Evolutionary conservation across 108 stramenopile genomes (phyloP).

Genomic region (Licmophora abbreviata): DNA sequence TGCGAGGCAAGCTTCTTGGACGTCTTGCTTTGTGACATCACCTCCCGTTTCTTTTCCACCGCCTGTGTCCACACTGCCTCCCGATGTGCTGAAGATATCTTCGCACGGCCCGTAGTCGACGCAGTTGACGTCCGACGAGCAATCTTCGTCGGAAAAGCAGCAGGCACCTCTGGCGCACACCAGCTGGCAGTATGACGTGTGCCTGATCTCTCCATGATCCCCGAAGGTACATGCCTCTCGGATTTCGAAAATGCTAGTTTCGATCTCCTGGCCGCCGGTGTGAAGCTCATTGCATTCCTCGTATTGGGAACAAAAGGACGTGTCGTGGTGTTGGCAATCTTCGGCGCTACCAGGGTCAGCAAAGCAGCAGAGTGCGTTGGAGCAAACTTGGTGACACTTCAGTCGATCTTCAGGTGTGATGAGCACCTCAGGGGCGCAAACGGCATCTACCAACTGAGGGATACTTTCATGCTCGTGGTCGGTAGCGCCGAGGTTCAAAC

Average conservation of each 20-base stretch:
- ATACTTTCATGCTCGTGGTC: conserved; percentile 3
- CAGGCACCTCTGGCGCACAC: conserved; percentile 14
- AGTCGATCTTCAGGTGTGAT: not conserved
- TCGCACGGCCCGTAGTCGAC: conserved; percentile 2
- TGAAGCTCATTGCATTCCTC: conserved; percentile 5
- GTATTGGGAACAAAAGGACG: conserved; percentile 1
- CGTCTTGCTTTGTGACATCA: too few relatives aligned
- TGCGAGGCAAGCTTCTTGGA: too few relatives aligned
- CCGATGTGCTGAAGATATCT: too few relatives aligned
- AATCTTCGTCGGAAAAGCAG: conserved; percentile 10
- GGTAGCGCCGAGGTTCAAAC: conserved; percentile 7
- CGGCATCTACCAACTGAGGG: not conserved
- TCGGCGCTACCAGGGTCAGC: not conserved
- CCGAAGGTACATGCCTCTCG: too few relatives aligned
- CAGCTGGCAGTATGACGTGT: conserved; percentile 1
- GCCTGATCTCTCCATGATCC: not conserved
- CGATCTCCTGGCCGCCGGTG: conserved; percentile 1
- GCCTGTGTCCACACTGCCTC: too few relatives aligned
- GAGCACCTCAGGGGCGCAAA: conserved; percentile 2
- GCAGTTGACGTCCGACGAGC: conserved; percentile 6
- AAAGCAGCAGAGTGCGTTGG: conserved; percentile 7
- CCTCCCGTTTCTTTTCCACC: too few relatives aligned
- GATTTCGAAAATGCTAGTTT: too few relatives aligned
- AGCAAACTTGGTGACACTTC: conserved; percentile 1
- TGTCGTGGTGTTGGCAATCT: conserved; percentile 3